Evolutionary conservation across 305 asterid genomes (phyloP), one percentile per base, ranked within the genome.

Genomic region (Fraxinus angustifolia): DNA sequence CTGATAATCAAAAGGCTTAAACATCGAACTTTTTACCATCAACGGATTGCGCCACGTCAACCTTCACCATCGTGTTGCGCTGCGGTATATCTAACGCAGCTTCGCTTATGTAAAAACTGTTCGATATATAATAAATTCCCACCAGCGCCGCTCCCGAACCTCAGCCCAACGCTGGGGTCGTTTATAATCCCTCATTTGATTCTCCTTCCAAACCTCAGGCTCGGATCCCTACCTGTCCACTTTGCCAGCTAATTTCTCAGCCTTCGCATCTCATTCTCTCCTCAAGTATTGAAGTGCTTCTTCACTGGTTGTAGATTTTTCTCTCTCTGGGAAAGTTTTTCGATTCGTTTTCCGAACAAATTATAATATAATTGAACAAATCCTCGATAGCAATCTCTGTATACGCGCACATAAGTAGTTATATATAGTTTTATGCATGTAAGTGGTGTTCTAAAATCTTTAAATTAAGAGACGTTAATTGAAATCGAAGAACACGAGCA

Each of bases 211-310:
- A 67, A 80, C 87, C 91, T 82, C 4, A 87, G 91, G 91, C 89
- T 90, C 89, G 76, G 82, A 84, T 87, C 93, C 91, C 90, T 74
- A 85, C 84, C 81, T 74, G 84, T 87, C 88, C 81, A 76, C 82
- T 86, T 73, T 75, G 84, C 90, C 91, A 90, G 88, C 90, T 86
- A 88, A 48, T 81, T 81, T 83, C 80, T 77, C 79, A 86, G 84
- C 74, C 71, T 83, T 82, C 78, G 79, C 73, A 81, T 48, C 30
- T 75, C 82, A 19, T 14, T 71, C 89, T 36, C 35, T 40, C 45
- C 73, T 34, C 4, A 8, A 14, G 23, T 65, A 26, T 60, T 35
- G 76, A 45, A 78, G 71, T 78, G 48, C 35, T 71, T 53, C 87
- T 73, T 58, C 70, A 34, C 84, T 82, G 19, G 40, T 4, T 5